Evolutionary conservation across 192 early-diverging fungal species (phyloP).

Genomic region (Coemansia sp.): DNA sequence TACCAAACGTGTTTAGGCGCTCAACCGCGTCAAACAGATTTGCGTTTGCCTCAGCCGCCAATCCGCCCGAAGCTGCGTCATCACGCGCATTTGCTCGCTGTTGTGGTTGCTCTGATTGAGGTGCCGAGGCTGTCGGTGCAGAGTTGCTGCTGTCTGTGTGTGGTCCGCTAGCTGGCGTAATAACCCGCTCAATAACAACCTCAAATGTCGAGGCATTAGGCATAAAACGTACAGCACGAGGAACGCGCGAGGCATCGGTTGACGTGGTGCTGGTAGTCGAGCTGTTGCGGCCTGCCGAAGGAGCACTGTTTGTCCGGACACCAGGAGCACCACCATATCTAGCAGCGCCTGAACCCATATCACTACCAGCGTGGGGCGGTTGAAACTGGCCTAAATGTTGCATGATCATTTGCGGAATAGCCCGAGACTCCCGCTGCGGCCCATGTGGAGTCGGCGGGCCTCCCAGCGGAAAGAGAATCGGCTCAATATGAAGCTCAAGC

Average conservation of each 20-base stretch:
- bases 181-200: slow-evolving; percentile 7
- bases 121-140: neutral
- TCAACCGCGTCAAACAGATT: slow-evolving; percentile 15
- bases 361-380: neutral
- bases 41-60: neutral
- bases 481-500: slow-evolving; percentile 4
- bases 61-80: neutral
- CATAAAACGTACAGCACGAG: neutral
- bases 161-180: neutral
- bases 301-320: neutral
- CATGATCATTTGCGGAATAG: neutral
- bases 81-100: neutral
- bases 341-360: neutral
- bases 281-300: neutral
- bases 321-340: neutral
- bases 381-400: neutral
- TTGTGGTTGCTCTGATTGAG: slow-evolving; percentile 1
- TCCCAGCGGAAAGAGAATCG: neutral
- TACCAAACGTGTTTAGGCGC: slow-evolving; percentile 13
- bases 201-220: neutral
- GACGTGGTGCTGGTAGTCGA: neutral
- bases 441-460: neutral
- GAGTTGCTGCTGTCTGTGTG: neutral
- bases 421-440: neutral
- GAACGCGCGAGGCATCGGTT: neutral